Evolutionary conservation across 73 alveolate genomes (phyloP).

Genomic region (Tetrahymena malaccensis): DNA sequence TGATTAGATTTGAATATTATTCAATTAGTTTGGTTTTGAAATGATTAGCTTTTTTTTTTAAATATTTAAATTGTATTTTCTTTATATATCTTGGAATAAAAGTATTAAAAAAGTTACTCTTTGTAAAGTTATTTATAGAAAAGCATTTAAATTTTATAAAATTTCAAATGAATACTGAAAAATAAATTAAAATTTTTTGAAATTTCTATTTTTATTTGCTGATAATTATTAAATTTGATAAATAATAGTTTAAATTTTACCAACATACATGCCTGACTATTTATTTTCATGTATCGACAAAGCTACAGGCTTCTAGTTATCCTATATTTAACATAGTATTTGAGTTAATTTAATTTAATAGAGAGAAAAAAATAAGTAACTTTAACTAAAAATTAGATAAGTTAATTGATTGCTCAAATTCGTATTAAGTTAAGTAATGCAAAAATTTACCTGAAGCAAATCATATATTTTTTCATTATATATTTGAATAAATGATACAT

Average conservation of each 20-base stretch:
- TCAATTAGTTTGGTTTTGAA: too few relatives aligned
- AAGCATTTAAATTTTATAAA: too few relatives aligned
- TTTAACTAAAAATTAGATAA: background rate
- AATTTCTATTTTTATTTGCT: too few relatives aligned
- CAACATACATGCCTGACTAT: conserved; percentile 28
- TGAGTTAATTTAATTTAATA: background rate
- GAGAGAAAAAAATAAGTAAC: background rate
- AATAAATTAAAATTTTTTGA: too few relatives aligned
- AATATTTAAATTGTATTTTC: too few relatives aligned
- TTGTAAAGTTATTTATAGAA: too few relatives aligned
- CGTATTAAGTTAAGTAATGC: background rate
- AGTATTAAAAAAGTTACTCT: too few relatives aligned
- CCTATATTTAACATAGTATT: background rate
- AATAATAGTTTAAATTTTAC: background rate
- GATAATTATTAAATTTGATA: too few relatives aligned
- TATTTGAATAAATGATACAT: conserved; percentile 23
- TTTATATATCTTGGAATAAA: too few relatives aligned
- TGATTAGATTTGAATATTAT: too few relatives aligned
- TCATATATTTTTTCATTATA: conserved; percentile 38
- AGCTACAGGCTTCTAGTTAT: conserved; percentile 8
- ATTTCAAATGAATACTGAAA: too few relatives aligned
- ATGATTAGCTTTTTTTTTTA: too few relatives aligned
- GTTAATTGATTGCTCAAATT: background rate
- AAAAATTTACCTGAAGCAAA: background rate
- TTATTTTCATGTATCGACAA: conserved; percentile 29